Conservation (phyloP, 768 basidiomycete species). For the Leccinum pellstonianum region DNA sequence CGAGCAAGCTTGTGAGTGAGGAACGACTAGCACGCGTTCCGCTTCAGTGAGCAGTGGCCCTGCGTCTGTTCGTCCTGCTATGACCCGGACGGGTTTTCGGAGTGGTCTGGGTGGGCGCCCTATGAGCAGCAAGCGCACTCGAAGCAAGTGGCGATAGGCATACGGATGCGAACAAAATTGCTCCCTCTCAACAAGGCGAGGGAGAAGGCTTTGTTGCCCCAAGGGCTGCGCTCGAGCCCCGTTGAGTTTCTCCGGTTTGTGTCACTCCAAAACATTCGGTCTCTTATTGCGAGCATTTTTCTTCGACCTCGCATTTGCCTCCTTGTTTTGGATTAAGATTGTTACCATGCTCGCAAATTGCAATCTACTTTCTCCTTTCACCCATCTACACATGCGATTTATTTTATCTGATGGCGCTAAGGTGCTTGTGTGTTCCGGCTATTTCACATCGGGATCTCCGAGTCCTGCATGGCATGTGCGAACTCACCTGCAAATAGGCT, state of each 20-base stretch:
- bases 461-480: too few species aligned
- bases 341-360: too few species aligned
- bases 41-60: conserved; percentile 54
- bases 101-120: conserved; percentile 48
- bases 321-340: too few species aligned
- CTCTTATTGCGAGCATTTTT: too few species aligned
- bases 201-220: conserved; percentile 33
- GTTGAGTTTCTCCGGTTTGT: conserved; percentile 37
- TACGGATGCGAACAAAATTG: conserved; percentile 48
- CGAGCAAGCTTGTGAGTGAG: conserved; percentile 61
- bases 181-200: conserved; percentile 38
- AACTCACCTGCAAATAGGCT: too few species aligned
- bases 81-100: conserved; percentile 36
- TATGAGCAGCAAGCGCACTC: conserved; percentile 55
- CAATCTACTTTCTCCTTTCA: too few species aligned
- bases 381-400: too few species aligned
- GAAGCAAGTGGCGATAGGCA: conserved; percentile 80
- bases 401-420: too few species aligned
- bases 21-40: conserved; percentile 53
- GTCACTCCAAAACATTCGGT: too few species aligned
- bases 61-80: conserved; percentile 52
- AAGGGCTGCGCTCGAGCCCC: conserved; percentile 49
- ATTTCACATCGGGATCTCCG: too few species aligned
- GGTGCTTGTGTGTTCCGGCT: too few species aligned
- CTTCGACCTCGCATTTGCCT: too few species aligned